Conservation (phyloP, 306 rosid species). For the Cicer cuneatum region DNA sequence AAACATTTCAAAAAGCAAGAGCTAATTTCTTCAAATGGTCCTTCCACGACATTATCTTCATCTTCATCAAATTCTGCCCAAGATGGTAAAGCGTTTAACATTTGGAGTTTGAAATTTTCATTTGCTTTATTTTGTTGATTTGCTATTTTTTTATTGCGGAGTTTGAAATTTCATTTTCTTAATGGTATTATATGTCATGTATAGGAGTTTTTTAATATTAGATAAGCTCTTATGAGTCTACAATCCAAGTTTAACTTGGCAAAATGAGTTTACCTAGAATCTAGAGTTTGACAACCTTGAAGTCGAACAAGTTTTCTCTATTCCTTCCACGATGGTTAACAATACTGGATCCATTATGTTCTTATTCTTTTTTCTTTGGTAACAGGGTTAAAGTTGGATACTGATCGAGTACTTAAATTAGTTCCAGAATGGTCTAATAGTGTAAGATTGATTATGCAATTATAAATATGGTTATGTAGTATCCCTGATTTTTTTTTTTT, state of each 20-base stretch:
- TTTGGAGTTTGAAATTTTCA: no score
- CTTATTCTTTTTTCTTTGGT: conserved; percentile 41
- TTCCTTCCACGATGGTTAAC: conserved; percentile 24
- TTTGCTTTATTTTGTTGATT: background rate
- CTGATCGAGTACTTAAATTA: conserved; percentile 74
- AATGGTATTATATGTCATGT: background rate
- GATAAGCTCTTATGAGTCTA: background rate
- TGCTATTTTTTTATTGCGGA: background rate
- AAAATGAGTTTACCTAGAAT: background rate
- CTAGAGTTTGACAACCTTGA: conserved; percentile 7
- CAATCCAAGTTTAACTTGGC: background rate
- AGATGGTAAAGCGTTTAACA: no score
- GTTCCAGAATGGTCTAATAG: conserved; percentile 88
- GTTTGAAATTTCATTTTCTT: background rate
- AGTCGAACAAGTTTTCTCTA: background rate
- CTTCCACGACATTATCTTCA: no score
- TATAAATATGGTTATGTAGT: conserved; percentile 30
- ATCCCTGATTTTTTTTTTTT: conserved; percentile 13
- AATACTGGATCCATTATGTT: conserved; percentile 34
- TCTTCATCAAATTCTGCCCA: no score
- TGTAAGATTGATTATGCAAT: conserved; percentile 63
- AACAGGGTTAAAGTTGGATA: conserved; percentile 72
- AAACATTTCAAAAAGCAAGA: no score
- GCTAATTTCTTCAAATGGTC: no score
- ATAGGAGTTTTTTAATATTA: background rate